phyloP scores from a whole-genome alignment of 768 basidiomycete genomes.

The Pluteus cervinus region DNA sequence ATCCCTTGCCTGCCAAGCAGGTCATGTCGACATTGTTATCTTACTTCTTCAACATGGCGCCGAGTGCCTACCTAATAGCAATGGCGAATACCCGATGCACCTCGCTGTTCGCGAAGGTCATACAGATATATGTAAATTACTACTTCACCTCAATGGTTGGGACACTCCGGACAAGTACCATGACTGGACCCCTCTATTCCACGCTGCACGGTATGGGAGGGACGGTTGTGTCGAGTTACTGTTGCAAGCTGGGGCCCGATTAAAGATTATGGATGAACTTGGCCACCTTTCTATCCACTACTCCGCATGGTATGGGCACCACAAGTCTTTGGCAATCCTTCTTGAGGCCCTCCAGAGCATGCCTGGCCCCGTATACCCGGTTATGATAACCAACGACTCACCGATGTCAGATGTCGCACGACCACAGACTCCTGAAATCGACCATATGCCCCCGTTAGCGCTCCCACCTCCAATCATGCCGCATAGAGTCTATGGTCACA shows the following conservation, averaged over 20 bases:
- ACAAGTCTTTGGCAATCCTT: conserved; percentile 57
- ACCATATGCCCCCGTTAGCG: conserved; percentile 90
- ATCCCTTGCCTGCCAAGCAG: conserved; percentile 86
- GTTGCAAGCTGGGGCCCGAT: conserved; percentile 71
- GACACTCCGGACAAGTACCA: conserved; percentile 93
- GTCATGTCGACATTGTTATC: conserved; percentile 77
- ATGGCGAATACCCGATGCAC: conserved; percentile 97
- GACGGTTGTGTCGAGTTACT: conserved; percentile 69
- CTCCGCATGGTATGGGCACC: conserved; percentile 94
- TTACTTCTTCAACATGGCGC: conserved; percentile 77
- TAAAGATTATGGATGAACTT: conserved; percentile 77
- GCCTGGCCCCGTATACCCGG: conserved; percentile 17
- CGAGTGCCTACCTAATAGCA: conserved; percentile 76
- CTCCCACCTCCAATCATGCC: conserved; percentile 98
- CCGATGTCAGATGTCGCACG: conserved; percentile 30
- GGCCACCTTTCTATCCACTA: conserved; percentile 86
- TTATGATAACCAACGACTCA: conserved; percentile 24
- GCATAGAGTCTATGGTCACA: conserved; percentile 95
- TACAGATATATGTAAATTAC: conserved; percentile 70
- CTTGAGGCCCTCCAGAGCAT: conserved; percentile 35
- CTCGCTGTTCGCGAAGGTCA: conserved; percentile 93
- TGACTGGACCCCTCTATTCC: conserved; percentile 97
- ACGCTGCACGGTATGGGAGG: conserved; percentile 87
- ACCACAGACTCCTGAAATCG: conserved; percentile 64
- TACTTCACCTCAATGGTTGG: conserved; percentile 72